Evolutionary conservation across 768 basidiomycete species (phyloP), one percentile per base, ranked within the genome.

Genomic region (Krasilnikovozyma curviuscula): DNA sequence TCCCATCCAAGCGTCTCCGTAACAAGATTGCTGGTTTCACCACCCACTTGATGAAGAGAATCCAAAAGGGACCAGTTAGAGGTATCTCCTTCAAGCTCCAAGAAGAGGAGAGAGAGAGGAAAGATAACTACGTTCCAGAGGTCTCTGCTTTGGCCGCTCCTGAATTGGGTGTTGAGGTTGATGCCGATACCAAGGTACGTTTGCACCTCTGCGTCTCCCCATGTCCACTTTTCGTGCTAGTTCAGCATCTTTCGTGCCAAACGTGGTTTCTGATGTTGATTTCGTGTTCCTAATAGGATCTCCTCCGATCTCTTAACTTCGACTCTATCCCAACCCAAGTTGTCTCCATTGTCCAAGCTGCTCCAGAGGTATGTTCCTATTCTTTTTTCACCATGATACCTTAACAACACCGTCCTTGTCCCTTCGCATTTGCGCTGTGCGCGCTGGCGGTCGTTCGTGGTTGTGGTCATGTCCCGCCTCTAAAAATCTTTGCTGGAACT

Each of bases 11-110:
- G 72, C 85, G 91, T 59, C 78, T 98, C 61, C 79, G 93, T 65
- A 98, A 98, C 83, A 98, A 98, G 76, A 82, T 98, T 63, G 80
- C 91, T 10, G 93, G 93, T 40, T 98, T 97, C 78, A 98, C 93
- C 52, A 98, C 93, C 61, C 93, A 98, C 66, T 73, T 98, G 67
- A 98, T 98, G 93, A 95, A 88, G 76, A 88, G 93, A 63, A 98
- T 98, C 62, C 86, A 93, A 69, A 78, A 78, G 52, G 93, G 93
- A 3, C 93, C 93, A 61, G 93, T 98, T 55, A 85, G 88, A 56
- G 93, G 93, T 60, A 98, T 98, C 67, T 97, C 93, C 48, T 98
- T 97, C 85, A 93, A 95, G 70, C 81, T 98, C 59, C 93, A 98
- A 67, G 93, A 97, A 65, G 93, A 98, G 69, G 93, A 98, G 71